Base-by-base conservation (phyloP, 805 yeast genomes). In the Saccharomycopsis sp. region DNA sequence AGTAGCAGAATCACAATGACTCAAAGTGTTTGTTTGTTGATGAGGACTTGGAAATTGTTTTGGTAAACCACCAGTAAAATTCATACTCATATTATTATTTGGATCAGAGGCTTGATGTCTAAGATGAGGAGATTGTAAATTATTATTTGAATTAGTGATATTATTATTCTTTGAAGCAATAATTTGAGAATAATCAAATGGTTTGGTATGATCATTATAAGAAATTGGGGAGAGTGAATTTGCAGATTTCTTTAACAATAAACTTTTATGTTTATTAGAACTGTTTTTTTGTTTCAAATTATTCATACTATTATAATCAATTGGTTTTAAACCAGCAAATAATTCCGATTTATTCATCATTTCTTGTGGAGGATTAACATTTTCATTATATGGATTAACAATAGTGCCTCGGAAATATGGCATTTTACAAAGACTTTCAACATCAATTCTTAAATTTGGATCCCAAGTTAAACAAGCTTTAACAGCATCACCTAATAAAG, bases 381-480 rank as follows among this genome's bases (percentile, higher is more conserved):
- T 8, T 30, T 30, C 33, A 12, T 12, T 12, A 15, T 34, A 8
- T 8, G 40, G 34, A 17, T 31, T 28, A 26, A 55, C 58, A 40
- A 62, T 55, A 2, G 79, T 64, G 14, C 64, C 64, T 37, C 59
- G 57, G 56, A 82, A 82, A 54, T 75, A 82, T 0, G 68, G 60
- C 71, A 72, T 63, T 13, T 58, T 37, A 44, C 75, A 62, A 23
- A 82, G 49, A 6, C 58, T 57, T 1, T 63, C 63, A 2, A 70
- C 79, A 29, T 70, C 67, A 0, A 74, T 69, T 49, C 94, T 66
- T n/a, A 58, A 54, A n/a, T 59, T 57, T 2, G 95, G 94, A 58
- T 85, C 78, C 95, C 96, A 87, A 37, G 68, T 61, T 26, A 87
- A 62, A 50, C 88, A 81, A 61, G 61, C 39, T 58, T 66, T 49